Percentiles rank a stretch among this genome's conserved stretches.
These are phyloP conservation scores for Filobasidium wieringae DNA, from an alignment of 768 basidiomycete species.

Conservation along the genomic window DNA sequence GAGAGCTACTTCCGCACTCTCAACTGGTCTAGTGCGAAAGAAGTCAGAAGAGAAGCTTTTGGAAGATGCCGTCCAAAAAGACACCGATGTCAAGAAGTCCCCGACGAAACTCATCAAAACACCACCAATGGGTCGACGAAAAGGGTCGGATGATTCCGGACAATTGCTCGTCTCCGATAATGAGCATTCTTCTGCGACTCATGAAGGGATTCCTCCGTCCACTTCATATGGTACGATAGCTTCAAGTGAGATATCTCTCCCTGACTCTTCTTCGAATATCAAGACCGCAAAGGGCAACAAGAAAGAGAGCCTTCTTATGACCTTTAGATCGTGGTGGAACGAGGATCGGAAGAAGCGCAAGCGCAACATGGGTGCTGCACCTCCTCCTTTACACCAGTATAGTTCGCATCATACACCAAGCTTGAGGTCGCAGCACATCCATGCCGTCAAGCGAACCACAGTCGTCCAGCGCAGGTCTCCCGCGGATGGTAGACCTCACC, in stretches of 20 bases:
- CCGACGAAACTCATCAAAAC: conserved; percentile 31
- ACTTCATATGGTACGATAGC: conserved; percentile 30
- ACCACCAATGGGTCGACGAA: conserved; percentile 12
- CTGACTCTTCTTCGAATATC: conserved; percentile 43
- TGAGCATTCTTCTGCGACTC: too few species aligned
- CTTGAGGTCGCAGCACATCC: conserved; percentile 20
- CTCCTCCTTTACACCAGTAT: not conserved
- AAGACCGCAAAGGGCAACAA: conserved; percentile 43
- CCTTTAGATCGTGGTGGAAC: conserved; percentile 84
- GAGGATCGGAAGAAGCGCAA: conserved; percentile 75
- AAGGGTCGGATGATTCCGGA: conserved; percentile 2
- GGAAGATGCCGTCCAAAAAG: conserved; percentile 11
- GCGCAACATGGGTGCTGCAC: conserved; percentile 37
- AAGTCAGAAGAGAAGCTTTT: conserved; percentile 64
- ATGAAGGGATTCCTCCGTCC: not conserved
- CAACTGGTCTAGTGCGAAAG: conserved; percentile 56
- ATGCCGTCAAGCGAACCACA: conserved; percentile 19
- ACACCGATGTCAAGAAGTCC: conserved; percentile 16
- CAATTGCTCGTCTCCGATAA: not conserved
- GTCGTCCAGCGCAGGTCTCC: conserved; percentile 26
- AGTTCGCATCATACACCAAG: conserved; percentile 17
- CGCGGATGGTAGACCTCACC: conserved; percentile 54
- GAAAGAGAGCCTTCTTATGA: conserved; percentile 66
- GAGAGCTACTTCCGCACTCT: conserved; percentile 68
- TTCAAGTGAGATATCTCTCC: conserved; percentile 45